A percentile compares a stretch with the other conserved stretches of the same genome.
Conservation (phyloP, 805 yeast genomes). For the Candida incommunis region DNA sequence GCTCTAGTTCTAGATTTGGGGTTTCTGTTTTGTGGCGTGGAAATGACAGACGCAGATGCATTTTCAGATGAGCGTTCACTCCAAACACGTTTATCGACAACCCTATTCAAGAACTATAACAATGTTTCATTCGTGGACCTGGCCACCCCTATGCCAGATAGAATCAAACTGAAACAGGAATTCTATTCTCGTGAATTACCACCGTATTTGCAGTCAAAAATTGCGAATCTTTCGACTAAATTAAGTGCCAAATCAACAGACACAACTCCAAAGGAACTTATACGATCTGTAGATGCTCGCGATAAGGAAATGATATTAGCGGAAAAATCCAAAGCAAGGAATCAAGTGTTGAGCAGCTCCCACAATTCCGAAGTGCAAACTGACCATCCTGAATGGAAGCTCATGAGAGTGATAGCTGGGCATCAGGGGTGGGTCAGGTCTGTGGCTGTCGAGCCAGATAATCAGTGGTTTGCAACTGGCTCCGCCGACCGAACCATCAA, state of each 20-base stretch:
- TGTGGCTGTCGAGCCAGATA: constrained; percentile 72
- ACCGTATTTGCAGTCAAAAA: background rate
- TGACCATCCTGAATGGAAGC: constrained; percentile 56
- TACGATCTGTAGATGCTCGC: background rate
- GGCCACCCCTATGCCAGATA: background rate
- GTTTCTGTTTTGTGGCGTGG: too few species aligned
- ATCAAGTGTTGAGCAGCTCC: background rate
- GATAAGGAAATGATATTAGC: background rate
- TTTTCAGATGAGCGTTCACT: too few species aligned
- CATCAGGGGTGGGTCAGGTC: constrained; percentile 89
- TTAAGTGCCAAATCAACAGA: background rate
- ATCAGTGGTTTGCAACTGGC: constrained; percentile 87
- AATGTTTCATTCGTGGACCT: background rate
- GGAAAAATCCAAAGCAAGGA: background rate
- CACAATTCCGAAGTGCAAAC: constrained; percentile 12
- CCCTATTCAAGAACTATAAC: background rate
- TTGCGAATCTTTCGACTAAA: constrained; percentile 1
- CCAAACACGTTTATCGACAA: too few species aligned
- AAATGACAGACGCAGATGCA: too few species aligned
- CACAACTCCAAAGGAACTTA: background rate
- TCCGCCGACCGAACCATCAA: constrained; percentile 80
- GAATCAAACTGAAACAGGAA: background rate
- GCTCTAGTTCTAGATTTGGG: too few species aligned
- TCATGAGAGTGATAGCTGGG: constrained; percentile 64
- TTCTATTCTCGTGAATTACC: background rate